Conservation (phyloP, 768 basidiomycete genomes). For the Hygrophorus russula region DNA sequence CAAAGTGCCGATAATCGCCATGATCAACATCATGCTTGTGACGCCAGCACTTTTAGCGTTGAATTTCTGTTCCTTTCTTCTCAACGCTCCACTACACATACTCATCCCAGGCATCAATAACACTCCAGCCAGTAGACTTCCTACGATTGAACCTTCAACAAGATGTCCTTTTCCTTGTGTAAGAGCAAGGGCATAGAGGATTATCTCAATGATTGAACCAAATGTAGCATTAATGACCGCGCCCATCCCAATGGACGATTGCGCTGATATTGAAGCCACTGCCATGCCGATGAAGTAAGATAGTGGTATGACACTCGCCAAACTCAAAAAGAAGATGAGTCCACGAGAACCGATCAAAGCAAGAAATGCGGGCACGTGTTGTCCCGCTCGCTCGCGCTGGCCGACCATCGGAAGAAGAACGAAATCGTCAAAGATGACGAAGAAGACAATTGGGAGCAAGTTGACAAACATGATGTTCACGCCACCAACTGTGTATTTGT, state of each 20-base stretch:
- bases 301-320: constrained; percentile 90
- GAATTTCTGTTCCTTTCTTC: constrained; percentile 92
- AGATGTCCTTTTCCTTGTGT: constrained; percentile 86
- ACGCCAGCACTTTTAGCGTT: constrained; percentile 99
- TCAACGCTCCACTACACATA: constrained; percentile 86
- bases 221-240: constrained; percentile 99
- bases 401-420: constrained; percentile 68
- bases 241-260: constrained; percentile 98
- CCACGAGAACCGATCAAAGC: constrained; percentile 59
- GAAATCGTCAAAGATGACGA: constrained; percentile 90
- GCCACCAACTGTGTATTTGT: constrained; percentile 98
- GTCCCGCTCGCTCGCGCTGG: constrained; percentile 36
- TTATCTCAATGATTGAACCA: constrained; percentile 95
- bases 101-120: constrained; percentile 94
- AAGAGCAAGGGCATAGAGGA: constrained; percentile 84
- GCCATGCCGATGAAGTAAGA: constrained; percentile 99
- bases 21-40: constrained; percentile 98
- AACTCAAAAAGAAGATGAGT: constrained; percentile 72
- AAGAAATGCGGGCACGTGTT: constrained; percentile 55
- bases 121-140: constrained; percentile 89
- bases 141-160: constrained; percentile 95
- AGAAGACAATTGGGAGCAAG: constrained; percentile 85
- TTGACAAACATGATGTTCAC: constrained; percentile 99
- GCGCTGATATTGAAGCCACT: constrained; percentile 96
- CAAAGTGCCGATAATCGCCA: constrained; percentile 96